A percentile compares a stretch with the other conserved stretches of the same genome.
These are phyloP conservation scores for Flaveria linearis DNA, from an alignment of 129 eudicot species.

Conservation along the genomic window DNA sequence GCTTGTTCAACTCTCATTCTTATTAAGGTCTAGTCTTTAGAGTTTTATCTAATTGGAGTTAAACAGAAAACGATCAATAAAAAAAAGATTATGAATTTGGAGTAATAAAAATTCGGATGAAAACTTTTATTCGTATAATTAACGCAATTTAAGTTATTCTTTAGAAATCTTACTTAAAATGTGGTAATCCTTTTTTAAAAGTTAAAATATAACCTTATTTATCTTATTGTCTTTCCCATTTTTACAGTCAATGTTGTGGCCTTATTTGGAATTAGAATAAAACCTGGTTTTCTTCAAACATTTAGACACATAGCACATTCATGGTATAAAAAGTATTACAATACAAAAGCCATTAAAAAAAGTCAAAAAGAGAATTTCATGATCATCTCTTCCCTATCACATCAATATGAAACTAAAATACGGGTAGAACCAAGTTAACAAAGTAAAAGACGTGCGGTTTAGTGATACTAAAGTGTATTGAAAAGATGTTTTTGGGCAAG, in stretches of 20 bases:
- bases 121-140: not conserved
- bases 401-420: not conserved
- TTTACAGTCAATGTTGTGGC: not conserved
- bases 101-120: not conserved
- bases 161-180: not conserved
- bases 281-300: not conserved
- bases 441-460: too few relatives aligned
- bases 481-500: too few relatives aligned
- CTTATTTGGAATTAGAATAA: constrained; percentile 5
- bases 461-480: too few relatives aligned
- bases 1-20: not conserved
- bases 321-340: not conserved
- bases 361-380: not conserved
- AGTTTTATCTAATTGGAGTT: not conserved
- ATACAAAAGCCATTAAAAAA: not conserved
- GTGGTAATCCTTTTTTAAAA: not conserved
- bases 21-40: too few relatives aligned
- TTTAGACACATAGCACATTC: not conserved
- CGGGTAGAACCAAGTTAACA: not conserved
- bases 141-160: not conserved
- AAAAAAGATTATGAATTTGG: not conserved
- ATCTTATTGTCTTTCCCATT: not conserved
- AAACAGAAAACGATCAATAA: not conserved
- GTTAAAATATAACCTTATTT: not conserved
- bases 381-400: constrained; percentile 3